A percentile compares a stretch with the other conserved stretches of the same genome.
Conservation (phyloP, 148 eudicot species). For the Diospyros kaki region DNA sequence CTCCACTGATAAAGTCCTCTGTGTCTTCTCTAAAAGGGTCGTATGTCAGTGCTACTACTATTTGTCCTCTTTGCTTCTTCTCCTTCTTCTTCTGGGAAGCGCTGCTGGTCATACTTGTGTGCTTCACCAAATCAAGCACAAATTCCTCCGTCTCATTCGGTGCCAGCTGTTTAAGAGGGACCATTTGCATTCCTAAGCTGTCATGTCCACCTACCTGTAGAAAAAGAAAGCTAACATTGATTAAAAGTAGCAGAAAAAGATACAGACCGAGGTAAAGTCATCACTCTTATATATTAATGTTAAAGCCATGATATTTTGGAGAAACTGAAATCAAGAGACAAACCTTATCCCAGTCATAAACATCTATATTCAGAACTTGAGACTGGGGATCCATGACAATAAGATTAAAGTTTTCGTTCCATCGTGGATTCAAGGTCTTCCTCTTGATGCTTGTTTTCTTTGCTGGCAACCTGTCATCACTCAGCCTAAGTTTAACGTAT, state of each 20-base stretch:
- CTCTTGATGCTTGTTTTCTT: conserved; percentile 74
- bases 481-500: conserved; percentile 73
- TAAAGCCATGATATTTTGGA: background rate
- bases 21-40: conserved; percentile 64
- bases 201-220: conserved; percentile 79
- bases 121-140: conserved; percentile 67
- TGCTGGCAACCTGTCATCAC: conserved; percentile 56
- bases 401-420: conserved; percentile 85
- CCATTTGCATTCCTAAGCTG: conserved; percentile 60
- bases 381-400: conserved; percentile 78
- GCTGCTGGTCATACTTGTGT: conserved; percentile 24
- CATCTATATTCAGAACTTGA: conserved; percentile 61
- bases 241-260: too few relatives aligned
- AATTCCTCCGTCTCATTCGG: conserved; percentile 52
- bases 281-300: too few relatives aligned
- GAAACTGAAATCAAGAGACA: background rate
- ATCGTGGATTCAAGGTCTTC: conserved; percentile 78
- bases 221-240: background rate
- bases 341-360: conserved; percentile 61
- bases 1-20: conserved; percentile 30
- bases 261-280: too few relatives aligned
- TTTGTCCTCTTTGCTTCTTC: conserved; percentile 63
- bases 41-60: conserved; percentile 58
- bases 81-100: conserved; percentile 49
- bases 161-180: conserved; percentile 55